Evolutionary conservation across 306 rosid genomes (phyloP).

Genomic region (Trifolium repens): DNA sequence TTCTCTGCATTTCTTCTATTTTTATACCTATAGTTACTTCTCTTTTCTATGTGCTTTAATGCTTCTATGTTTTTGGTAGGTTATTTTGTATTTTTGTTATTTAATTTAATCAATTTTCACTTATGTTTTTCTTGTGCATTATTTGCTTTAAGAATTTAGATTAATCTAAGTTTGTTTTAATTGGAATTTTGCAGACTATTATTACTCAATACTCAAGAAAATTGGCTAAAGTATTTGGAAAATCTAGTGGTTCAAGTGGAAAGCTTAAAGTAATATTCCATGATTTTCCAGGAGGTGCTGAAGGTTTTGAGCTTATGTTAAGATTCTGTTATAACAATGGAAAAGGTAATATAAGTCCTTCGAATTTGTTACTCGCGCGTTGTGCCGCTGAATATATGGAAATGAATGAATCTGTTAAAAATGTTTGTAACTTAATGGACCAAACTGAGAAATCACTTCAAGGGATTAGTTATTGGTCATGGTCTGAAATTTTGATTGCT

Average conservation of each 20-base stretch:
- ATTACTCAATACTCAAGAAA: slow-evolving; percentile 69
- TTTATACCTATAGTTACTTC: slow-evolving; percentile 1
- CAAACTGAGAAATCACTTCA: slow-evolving; percentile 66
- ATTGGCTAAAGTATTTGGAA: slow-evolving; percentile 73
- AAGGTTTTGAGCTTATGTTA: slow-evolving; percentile 78
- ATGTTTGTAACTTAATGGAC: slow-evolving; percentile 55
- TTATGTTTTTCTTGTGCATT: slow-evolving; percentile 19
- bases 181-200: slow-evolving; percentile 56
- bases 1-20: slow-evolving; percentile 28
- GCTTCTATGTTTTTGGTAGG: slow-evolving; percentile 51
- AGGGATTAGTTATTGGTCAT: slow-evolving; percentile 77
- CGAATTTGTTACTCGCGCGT: slow-evolving; percentile 60
- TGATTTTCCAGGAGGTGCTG: slow-evolving; percentile 94
- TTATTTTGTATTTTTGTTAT: slow-evolving; percentile 18
- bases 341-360: slow-evolving; percentile 55
- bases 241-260: slow-evolving; percentile 52
- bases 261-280: slow-evolving; percentile 80
- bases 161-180: slow-evolving; percentile 28
- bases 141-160: background rate
- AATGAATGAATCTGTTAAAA: slow-evolving; percentile 64
- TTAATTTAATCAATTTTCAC: slow-evolving; percentile 23
- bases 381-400: slow-evolving; percentile 86
- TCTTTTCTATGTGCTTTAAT: slow-evolving; percentile 39
- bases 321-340: slow-evolving; percentile 82
- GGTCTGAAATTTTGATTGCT: slow-evolving; percentile 75